Conservation (phyloP, 805 yeast species). For the Metschnikowia santaceciliae region DNA sequence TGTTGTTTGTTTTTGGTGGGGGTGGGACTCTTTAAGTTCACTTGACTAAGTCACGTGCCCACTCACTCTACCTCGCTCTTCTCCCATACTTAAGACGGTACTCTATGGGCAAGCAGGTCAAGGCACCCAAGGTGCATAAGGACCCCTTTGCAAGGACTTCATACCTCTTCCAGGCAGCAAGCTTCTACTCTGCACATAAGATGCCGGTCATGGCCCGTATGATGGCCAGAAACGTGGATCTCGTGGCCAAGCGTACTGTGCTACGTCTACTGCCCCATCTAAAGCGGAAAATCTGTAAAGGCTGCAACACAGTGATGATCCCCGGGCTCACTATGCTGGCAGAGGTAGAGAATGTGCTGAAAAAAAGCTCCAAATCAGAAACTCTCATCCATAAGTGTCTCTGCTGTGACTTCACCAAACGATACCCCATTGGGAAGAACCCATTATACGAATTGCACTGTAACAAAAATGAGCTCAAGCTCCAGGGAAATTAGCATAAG, state of each 20-base stretch:
- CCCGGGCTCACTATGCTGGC: conserved; percentile 45
- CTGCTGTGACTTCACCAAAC: conserved; percentile 47
- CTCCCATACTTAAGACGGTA: neutral
- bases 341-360: conserved; percentile 42
- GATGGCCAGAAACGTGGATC: conserved; percentile 51
- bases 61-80: neutral
- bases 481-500: neutral
- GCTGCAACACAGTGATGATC: conserved; percentile 50
- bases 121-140: conserved; percentile 29
- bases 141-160: conserved; percentile 61
- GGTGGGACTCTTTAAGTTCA: no score
- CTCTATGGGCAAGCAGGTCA: conserved; percentile 13
- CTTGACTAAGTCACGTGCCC: neutral
- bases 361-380: conserved; percentile 30
- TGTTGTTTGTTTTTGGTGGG: no score
- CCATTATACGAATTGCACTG: conserved; percentile 46
- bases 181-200: conserved; percentile 28
- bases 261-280: conserved; percentile 58
- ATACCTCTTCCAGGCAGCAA: conserved; percentile 55
- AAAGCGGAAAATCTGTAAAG: conserved; percentile 68
- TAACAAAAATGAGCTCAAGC: conserved; percentile 25
- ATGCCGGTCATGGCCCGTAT: conserved; percentile 48
- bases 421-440: conserved; percentile 62
- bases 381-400: conserved; percentile 46
- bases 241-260: conserved; percentile 66